Base-by-base conservation (phyloP, 306 rosid species). In the Cucurbita maxima region DNA sequence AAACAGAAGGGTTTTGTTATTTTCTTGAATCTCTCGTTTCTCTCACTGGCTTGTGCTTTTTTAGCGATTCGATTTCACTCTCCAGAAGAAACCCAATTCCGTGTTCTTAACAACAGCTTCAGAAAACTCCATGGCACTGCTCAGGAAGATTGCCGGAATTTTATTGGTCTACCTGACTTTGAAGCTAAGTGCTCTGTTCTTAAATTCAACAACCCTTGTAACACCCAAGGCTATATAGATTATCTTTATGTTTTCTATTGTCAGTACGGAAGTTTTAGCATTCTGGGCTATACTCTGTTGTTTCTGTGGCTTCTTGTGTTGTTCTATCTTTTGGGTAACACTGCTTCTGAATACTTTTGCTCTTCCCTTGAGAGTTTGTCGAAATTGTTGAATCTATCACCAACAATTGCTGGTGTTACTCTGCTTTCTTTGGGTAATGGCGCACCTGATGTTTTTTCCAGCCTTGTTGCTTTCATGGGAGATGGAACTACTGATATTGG, bases 351-450 rank as follows among this genome's bases (percentile, higher is more conserved):
- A 40, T 92, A 88, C 81, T 92, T 92, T 44, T 92, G 96, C 74
- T 76, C 82, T 68, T 84, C 90, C 13, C 80, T 92, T 16, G 91
- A 92, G 62, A 85, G 87, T 7, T 73, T 92, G 38, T 92, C 98
- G 1, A 78, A 20, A 13, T 41, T 88, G 41, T 70, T 92, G 76
- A 84, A 86, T 71, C 79, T 92, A 15, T 87, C 98, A 25, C 98
- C 98, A 0, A 83, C 92, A 4, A 87, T 90, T 72, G 98, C 98
- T n/a, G 98, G 98, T 13, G 91, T 90, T 2, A 92, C 98, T 25
- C 83, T 92, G 47, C 96, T 92, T 30, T 92, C 98, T 43, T 84
- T 92, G 0, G 96, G 98, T 41, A 92, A 92, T 60, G 98, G 98
- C 0, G 98, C 96, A 5, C 91, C 96, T 38, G 98, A 92, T 82